Evolutionary conservation across 108 stramenopile genomes (phyloP).

Genomic region (Bacterosira constricta): DNA sequence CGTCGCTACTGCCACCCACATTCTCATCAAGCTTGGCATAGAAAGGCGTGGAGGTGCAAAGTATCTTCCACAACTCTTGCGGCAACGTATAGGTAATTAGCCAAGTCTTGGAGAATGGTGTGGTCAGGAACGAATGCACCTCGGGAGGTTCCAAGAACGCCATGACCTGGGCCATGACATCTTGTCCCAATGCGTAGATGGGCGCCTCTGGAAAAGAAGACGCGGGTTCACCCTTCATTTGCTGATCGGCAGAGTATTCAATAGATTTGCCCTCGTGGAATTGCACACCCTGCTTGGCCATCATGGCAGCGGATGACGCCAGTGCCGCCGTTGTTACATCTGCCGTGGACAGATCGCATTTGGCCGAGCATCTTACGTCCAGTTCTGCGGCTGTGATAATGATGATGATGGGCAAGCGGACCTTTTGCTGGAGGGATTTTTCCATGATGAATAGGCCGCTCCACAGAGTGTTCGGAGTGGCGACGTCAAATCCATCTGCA

Average conservation of each 20-base stretch:
- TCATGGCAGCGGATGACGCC: constrained; percentile 1
- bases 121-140: constrained; percentile 66
- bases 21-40: constrained; percentile 67
- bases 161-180: constrained; percentile 77
- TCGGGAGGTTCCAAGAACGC: constrained; percentile 74
- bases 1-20: constrained; percentile 15
- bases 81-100: constrained; percentile 61
- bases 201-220: constrained; percentile 14
- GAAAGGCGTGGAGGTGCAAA: constrained; percentile 82
- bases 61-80: constrained; percentile 78
- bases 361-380: constrained; percentile 45
- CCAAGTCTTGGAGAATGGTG: constrained; percentile 80
- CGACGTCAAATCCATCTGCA: constrained; percentile 6
- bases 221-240: not conserved
- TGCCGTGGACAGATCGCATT: constrained; percentile 28
- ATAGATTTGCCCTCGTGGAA: not conserved
- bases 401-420: constrained; percentile 35
- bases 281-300: not conserved
- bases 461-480: constrained; percentile 18
- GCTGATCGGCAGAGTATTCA: not conserved
- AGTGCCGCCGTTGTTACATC: not conserved
- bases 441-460: constrained; percentile 39
- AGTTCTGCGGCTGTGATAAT: constrained; percentile 40
- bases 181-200: constrained; percentile 63
- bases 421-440: constrained; percentile 42